Evolutionary conservation across 371 early-diverging fungal species (phyloP).

Genomic region (Mucor indicus): DNA sequence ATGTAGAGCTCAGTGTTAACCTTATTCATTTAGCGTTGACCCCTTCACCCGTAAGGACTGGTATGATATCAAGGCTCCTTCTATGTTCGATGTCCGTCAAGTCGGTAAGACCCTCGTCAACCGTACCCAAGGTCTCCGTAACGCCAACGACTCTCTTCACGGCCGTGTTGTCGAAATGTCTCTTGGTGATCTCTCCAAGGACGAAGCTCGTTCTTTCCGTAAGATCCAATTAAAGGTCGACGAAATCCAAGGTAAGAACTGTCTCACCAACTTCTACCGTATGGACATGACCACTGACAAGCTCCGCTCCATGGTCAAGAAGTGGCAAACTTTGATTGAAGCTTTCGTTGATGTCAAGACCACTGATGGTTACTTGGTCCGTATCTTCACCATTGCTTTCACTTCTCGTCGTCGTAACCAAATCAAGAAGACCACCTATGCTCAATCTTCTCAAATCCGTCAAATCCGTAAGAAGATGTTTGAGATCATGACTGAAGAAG

Average conservation of each 20-base stretch:
- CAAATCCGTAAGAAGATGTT: constrained; percentile 99
- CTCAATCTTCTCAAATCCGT: constrained; percentile 92
- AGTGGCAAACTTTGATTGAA: constrained; percentile 99
- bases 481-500: constrained; percentile 91
- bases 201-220: constrained; percentile 91
- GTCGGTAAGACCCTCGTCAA: constrained; percentile 98
- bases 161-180: constrained; percentile 96
- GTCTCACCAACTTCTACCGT: constrained; percentile 99
- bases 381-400: constrained; percentile 96
- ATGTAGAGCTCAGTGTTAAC: constrained; percentile 53
- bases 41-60: constrained; percentile 99
- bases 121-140: constrained; percentile 96
- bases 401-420: constrained; percentile 92
- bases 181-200: constrained; percentile 95
- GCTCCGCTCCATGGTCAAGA: constrained; percentile 98
- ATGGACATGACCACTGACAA: constrained; percentile 99
- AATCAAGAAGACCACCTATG: constrained; percentile 97
- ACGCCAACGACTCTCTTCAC: constrained; percentile 91
- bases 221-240: constrained; percentile 97
- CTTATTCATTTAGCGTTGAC: constrained; percentile 68
- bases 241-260: constrained; percentile 96
- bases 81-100: constrained; percentile 90
- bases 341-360: constrained; percentile 98
- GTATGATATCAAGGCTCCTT: constrained; percentile 99
- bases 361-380: constrained; percentile 97